Conservation (phyloP, 2,329 filamentous ascomycete genomes). For the Pseudogymnoascus sp. region DNA sequence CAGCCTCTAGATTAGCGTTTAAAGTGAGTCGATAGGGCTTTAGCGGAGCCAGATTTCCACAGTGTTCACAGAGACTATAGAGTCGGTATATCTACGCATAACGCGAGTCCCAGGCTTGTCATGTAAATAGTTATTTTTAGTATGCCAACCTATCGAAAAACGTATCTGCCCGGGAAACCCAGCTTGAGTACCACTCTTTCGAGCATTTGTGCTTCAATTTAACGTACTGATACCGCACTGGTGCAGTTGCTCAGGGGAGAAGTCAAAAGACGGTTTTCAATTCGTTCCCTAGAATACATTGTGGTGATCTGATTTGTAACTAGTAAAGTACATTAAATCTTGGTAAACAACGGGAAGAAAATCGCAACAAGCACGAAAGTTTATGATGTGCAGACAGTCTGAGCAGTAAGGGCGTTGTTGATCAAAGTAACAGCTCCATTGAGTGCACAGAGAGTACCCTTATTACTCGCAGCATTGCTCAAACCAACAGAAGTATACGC, state of each 20-base stretch:
- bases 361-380: background rate
- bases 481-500: constrained; percentile 14
- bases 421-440: constrained; percentile 17
- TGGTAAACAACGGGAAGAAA: background rate
- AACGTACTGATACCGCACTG: too few relatives aligned
- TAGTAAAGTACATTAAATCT: background rate
- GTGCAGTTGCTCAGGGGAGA: background rate
- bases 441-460: constrained; percentile 15
- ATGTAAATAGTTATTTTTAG: too few relatives aligned
- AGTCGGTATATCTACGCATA: too few relatives aligned
- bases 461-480: constrained; percentile 7
- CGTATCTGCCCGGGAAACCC: too few relatives aligned
- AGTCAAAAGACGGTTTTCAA: background rate
- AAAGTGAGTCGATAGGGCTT: background rate
- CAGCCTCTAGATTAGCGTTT: background rate
- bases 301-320: background rate
- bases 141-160: too few relatives aligned
- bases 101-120: too few relatives aligned
- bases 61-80: too few relatives aligned
- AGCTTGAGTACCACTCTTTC: too few relatives aligned
- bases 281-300: background rate
- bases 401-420: constrained; percentile 13
- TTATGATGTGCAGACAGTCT: constrained; percentile 1
- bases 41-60: too few relatives aligned
- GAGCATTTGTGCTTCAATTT: too few relatives aligned